Evolutionary conservation across 805 yeast genomes (phyloP).

Genomic region (Metschnikowia bowlesiae): DNA sequence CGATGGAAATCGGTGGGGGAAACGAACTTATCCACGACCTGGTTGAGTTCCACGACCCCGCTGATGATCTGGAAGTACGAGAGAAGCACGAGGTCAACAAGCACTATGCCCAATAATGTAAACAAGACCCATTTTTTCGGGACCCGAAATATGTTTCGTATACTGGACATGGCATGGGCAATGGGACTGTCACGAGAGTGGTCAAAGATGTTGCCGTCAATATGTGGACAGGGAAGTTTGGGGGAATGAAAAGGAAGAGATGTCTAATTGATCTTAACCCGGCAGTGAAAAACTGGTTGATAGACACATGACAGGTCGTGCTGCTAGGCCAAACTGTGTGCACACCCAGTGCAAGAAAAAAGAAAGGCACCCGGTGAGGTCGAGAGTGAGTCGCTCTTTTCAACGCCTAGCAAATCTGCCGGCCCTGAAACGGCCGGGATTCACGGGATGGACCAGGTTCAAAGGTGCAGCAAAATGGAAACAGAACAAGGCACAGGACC

Average conservation of each 20-base stretch:
- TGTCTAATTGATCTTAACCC: background rate
- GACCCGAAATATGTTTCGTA: background rate
- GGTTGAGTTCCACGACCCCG: background rate
- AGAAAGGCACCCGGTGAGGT: background rate
- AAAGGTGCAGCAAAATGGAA: no score
- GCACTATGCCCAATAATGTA: slow-evolving; percentile 2
- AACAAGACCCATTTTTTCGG: slow-evolving; percentile 1
- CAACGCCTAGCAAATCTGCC: no score
- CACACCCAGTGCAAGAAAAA: background rate
- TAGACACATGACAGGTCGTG: background rate
- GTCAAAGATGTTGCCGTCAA: background rate
- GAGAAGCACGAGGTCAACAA: slow-evolving; percentile 2
- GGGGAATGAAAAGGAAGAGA: no score
- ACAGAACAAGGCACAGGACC: no score
- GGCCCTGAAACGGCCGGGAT: no score
- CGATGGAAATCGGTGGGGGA: slow-evolving; percentile 4
- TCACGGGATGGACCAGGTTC: no score
- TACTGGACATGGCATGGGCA: background rate
- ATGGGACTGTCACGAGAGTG: background rate
- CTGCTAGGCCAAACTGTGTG: background rate
- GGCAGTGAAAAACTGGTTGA: background rate
- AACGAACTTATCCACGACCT: background rate
- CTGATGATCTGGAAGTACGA: slow-evolving; percentile 4
- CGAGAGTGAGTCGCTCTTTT: background rate
- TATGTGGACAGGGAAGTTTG: background rate